A percentile compares a stretch with the other conserved stretches of the same genome.
Evolutionary conservation across 495 filamentous ascomycete genomes (phyloP).

Genomic region (Talaromyces nanjingensis): DNA sequence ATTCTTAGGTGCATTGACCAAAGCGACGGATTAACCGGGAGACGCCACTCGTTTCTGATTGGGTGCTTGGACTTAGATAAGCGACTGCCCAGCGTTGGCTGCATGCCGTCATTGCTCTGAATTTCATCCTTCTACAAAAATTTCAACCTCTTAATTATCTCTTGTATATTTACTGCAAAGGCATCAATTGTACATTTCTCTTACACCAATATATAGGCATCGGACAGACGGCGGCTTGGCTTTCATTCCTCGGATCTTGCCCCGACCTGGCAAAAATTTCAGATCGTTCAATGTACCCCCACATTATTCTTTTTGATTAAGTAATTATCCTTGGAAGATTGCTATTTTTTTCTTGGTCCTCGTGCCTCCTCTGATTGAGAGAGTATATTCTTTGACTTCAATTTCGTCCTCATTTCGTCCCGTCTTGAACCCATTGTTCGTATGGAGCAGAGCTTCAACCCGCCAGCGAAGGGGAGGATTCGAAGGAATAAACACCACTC

Average conservation of each 20-base stretch:
- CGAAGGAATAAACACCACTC: not conserved
- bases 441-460: not conserved
- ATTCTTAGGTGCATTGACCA: not conserved
- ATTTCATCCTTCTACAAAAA: not conserved
- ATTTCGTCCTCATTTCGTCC: not conserved
- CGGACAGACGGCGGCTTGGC: not conserved
- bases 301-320: not conserved
- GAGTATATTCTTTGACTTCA: not conserved
- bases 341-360: not conserved
- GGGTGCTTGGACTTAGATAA: not conserved
- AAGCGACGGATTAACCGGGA: not conserved
- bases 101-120: not conserved
- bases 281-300: not conserved
- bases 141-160: not conserved
- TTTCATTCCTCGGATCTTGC: not conserved
- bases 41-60: not conserved
- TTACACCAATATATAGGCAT: not conserved
- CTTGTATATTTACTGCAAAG: not conserved
- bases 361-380: not conserved
- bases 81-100: not conserved
- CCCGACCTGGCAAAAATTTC: not conserved
- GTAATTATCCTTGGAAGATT: not conserved
- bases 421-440: not conserved
- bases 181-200: not conserved
- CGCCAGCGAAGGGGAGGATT: not conserved